phyloP scores from a whole-genome alignment of 2,329 filamentous ascomycete species.

The Epicoccum nigrum region DNA sequence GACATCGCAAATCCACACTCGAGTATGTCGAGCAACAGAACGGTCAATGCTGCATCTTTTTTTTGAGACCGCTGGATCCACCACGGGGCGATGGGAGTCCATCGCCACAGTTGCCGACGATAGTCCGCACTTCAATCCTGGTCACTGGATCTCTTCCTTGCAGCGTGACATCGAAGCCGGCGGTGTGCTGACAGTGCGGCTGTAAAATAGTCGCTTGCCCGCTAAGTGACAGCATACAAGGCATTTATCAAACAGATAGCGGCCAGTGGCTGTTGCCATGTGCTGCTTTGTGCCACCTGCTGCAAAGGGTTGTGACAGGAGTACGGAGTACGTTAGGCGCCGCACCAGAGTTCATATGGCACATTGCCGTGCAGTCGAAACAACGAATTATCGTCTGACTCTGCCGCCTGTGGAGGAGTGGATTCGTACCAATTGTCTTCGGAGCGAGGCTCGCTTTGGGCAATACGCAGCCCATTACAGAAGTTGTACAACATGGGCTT shows the following conservation, averaged over 20 bases:
- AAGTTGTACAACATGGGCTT: conserved; percentile 6
- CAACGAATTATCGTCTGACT: conserved; percentile 16
- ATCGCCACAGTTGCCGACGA: conserved; percentile 12
- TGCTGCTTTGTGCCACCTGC: conserved; percentile 15
- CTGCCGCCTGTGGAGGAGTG: conserved; percentile 16
- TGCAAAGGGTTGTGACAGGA: conserved; percentile 21
- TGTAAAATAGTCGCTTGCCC: background rate
- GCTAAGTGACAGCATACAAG: conserved; percentile 12
- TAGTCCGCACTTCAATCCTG: conserved; percentile 6
- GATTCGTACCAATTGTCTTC: conserved; percentile 6
- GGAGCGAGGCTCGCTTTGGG: conserved; percentile 13
- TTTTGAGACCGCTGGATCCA: conserved; percentile 8
- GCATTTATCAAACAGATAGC: conserved; percentile 5
- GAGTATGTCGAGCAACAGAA: conserved; percentile 11
- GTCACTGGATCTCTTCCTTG: conserved; percentile 2
- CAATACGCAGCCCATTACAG: conserved; percentile 2
- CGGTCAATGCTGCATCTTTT: conserved; percentile 13
- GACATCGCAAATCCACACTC: conserved; percentile 10
- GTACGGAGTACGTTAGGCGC: conserved; percentile 16
- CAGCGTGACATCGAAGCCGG: conserved; percentile 5
- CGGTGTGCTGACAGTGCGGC: conserved; percentile 1
- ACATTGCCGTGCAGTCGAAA: conserved; percentile 27
- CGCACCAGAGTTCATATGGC: conserved; percentile 33
- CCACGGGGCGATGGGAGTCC: conserved; percentile 4
- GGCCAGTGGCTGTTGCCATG: conserved; percentile 10